These are phyloP conservation scores for Dillenia turbinata DNA, from an alignment of 164 flowering plant genomes.

Conservation along the genomic window DNA sequence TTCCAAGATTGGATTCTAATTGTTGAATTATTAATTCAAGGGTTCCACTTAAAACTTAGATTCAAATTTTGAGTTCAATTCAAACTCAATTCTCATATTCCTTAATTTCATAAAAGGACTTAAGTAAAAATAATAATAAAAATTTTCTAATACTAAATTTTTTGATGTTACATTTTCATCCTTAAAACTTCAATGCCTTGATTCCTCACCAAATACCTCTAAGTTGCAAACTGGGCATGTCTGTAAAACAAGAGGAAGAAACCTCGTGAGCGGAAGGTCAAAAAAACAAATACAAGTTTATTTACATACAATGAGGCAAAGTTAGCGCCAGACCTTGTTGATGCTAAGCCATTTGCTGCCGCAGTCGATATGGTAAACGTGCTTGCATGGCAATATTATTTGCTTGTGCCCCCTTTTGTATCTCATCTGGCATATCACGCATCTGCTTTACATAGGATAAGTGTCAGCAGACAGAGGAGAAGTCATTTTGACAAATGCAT, in stretches of 20 bases:
- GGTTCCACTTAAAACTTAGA: too few relatives aligned
- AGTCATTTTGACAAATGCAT: too few relatives aligned
- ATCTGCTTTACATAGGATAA: conserved; percentile 28
- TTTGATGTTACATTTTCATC: too few relatives aligned
- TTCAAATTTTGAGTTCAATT: too few relatives aligned
- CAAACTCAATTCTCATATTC: too few relatives aligned
- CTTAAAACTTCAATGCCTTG: conserved; percentile 13
- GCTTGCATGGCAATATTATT: conserved; percentile 82
- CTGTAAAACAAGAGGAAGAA: conserved; percentile 20
- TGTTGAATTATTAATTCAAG: too few relatives aligned
- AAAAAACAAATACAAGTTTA: not conserved
- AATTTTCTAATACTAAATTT: too few relatives aligned
- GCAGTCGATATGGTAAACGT: conserved; percentile 66
- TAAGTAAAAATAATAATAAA: too few relatives aligned
- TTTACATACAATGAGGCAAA: not conserved
- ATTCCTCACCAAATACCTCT: conserved; percentile 45
- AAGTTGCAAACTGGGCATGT: conserved; percentile 83
- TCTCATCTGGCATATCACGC: conserved; percentile 93
- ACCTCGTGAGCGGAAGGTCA: not conserved
- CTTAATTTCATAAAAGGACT: too few relatives aligned
- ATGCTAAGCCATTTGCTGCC: conserved; percentile 83
- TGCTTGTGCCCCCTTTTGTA: conserved; percentile 64
- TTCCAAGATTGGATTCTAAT: too few relatives aligned
- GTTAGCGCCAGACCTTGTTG: conserved; percentile 46
- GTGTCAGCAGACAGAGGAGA: too few relatives aligned